These are phyloP conservation scores for Arabidopsis arenosa DNA, from an alignment of 345 rosid species.

Conservation along the genomic window DNA sequence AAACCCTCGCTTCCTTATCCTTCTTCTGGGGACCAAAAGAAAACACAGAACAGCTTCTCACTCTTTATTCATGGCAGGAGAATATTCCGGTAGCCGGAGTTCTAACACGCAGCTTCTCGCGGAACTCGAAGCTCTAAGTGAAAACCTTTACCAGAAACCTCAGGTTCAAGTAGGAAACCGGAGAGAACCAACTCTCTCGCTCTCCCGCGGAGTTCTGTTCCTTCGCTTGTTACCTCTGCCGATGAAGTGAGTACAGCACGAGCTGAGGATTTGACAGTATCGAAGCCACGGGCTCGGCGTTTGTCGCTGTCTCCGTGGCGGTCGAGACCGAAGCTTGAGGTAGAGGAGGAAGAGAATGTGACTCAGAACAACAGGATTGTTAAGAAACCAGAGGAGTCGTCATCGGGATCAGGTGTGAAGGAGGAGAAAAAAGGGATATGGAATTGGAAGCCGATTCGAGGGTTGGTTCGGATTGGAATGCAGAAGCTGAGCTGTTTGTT, in stretches of 20 bases:
- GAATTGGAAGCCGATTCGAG: conserved; percentile 96
- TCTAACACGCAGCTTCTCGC: conserved; percentile 76
- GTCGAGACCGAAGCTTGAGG: conserved; percentile 73
- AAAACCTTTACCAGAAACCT: conserved; percentile 77
- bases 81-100: conserved; percentile 58
- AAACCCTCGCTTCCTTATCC: conserved; percentile 32
- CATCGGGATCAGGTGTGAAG: conserved; percentile 1
- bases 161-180: conserved; percentile 53
- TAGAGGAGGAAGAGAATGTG: conserved; percentile 44
- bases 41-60: not conserved
- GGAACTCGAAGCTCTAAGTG: conserved; percentile 84
- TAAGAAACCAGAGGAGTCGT: conserved; percentile 45
- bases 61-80: conserved; percentile 50
- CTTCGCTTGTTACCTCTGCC: conserved; percentile 42
- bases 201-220: conserved; percentile 74
- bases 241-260: conserved; percentile 49
- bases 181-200: conserved; percentile 83
- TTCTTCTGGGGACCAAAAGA: not conserved
- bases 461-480: conserved; percentile 79
- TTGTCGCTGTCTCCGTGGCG: conserved; percentile 94
- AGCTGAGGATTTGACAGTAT: conserved; percentile 40
- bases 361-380: conserved; percentile 37
- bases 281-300: conserved; percentile 63
- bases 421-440: conserved; percentile 79
- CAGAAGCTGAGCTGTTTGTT: conserved; percentile 86